These are phyloP conservation scores for Whalleya microplaca DNA, from an alignment of 2,329 filamentous ascomycete genomes.

Conservation along the genomic window DNA sequence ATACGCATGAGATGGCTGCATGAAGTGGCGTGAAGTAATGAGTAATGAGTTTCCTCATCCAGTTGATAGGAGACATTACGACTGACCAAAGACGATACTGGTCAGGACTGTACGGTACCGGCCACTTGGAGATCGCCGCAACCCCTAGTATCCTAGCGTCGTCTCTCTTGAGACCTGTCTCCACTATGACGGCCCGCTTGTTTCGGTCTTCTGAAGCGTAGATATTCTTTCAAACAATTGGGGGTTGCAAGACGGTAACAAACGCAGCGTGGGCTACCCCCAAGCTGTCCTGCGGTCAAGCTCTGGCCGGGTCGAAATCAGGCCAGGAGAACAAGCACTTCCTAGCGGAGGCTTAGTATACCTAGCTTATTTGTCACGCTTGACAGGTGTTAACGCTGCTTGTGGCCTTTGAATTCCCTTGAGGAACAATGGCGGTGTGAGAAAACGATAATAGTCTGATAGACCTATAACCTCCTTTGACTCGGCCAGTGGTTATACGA, in stretches of 20 bases:
- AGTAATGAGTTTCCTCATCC: background rate
- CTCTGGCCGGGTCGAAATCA: conserved; percentile 9
- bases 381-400: background rate
- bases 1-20: background rate
- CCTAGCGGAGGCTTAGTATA: background rate
- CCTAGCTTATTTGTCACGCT: background rate
- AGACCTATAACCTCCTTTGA: conserved; percentile 25
- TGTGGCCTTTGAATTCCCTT: conserved; percentile 19
- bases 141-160: conserved; percentile 26
- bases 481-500: conserved; percentile 25
- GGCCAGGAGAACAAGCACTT: conserved; percentile 11
- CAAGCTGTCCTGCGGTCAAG: conserved; percentile 16
- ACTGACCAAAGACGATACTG: conserved; percentile 9
- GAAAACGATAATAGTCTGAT: conserved; percentile 25
- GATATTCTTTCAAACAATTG: conserved; percentile 15
- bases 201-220: conserved; percentile 24
- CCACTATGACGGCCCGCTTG: conserved; percentile 29
- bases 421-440: conserved; percentile 29
- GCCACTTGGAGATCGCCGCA: conserved; percentile 29
- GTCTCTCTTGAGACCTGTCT: conserved; percentile 22
- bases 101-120: conserved; percentile 23
- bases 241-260: conserved; percentile 19
- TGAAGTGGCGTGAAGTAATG: background rate
- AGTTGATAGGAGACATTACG: conserved; percentile 9
- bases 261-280: conserved; percentile 14